Evolutionary conservation across 2,329 filamentous ascomycete genomes (phyloP).

Genomic region (Botrytis aclada): DNA sequence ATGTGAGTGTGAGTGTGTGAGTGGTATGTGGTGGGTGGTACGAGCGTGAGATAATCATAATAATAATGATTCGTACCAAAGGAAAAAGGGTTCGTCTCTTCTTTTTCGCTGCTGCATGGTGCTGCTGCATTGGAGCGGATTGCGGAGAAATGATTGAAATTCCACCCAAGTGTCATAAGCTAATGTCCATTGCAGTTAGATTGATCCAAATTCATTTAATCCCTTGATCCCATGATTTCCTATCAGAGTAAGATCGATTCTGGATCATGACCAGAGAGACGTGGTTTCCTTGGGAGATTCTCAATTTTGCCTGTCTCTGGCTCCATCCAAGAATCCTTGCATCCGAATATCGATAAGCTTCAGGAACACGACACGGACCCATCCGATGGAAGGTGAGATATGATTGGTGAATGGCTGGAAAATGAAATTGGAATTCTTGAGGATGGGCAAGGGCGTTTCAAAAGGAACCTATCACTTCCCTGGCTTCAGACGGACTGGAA

Average conservation of each 20-base stretch:
- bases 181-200: not conserved
- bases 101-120: not conserved
- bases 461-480: not conserved
- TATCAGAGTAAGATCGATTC: not conserved
- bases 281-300: no score
- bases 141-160: not conserved
- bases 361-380: not conserved
- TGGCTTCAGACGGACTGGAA: not conserved
- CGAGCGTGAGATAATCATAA: not conserved
- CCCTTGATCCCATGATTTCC: not conserved
- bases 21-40: not conserved
- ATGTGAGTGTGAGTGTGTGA: no score
- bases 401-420: not conserved
- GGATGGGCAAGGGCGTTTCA: not conserved
- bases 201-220: not conserved
- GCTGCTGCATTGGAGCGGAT: not conserved
- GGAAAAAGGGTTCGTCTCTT: slow-evolving; percentile 10
- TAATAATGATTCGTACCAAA: not conserved
- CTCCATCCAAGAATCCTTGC: not conserved
- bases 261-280: not conserved
- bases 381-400: not conserved
- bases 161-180: not conserved
- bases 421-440: not conserved
- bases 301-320: not conserved
- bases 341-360: not conserved